phyloP scores from a whole-genome alignment of 345 rosid genomes.

The Isatis tinctoria region DNA sequence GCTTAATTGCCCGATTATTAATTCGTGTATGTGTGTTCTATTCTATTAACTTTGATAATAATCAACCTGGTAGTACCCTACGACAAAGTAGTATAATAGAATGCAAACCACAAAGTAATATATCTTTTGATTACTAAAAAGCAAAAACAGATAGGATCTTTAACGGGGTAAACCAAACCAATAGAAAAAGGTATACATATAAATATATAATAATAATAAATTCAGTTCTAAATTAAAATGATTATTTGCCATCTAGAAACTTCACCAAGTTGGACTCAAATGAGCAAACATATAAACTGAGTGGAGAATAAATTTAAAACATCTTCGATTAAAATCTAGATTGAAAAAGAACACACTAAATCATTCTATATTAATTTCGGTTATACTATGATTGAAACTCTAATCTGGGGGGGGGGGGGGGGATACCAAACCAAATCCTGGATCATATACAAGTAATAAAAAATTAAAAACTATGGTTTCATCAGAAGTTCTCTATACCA shows the following conservation, averaged over 20 bases:
- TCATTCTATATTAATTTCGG: neutral
- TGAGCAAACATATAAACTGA: neutral
- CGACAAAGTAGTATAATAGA: neutral
- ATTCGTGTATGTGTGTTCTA: neutral
- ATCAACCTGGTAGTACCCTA: neutral
- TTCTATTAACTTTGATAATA: neutral
- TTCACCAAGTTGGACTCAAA: neutral
- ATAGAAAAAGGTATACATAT: too few species aligned
- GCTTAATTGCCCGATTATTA: neutral
- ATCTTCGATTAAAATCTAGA: neutral
- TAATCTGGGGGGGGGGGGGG: neutral
- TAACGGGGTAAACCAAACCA: neutral
- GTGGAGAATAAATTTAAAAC: neutral
- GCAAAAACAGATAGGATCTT: neutral
- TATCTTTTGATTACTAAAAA: too few species aligned
- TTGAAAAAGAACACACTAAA: neutral
- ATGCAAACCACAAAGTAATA: too few species aligned
- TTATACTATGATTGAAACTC: neutral
- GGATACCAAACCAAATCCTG: neutral
- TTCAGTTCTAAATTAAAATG: neutral
- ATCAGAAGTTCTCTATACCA: too few species aligned
- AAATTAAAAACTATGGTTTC: too few species aligned
- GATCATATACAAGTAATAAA: too few species aligned
- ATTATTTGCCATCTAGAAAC: neutral
- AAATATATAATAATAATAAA: neutral